Evolutionary conservation across 2,329 filamentous ascomycete species (phyloP), one percentile per base, ranked within the genome.

Genomic region (Monosporascus sp.): DNA sequence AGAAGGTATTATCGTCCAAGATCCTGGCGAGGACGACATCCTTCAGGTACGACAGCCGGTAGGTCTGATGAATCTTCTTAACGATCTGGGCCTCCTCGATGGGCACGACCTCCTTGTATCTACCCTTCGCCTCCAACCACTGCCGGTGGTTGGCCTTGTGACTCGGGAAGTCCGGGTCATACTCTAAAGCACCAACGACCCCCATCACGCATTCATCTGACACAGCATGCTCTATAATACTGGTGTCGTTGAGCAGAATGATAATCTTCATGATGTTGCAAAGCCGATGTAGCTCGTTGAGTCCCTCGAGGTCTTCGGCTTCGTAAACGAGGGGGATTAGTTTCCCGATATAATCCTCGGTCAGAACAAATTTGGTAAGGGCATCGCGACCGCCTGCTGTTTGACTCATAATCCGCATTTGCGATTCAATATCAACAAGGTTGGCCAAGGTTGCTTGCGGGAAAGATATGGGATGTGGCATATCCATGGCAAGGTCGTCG

Each of bases 201-300:
- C 93, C 94, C 60, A 96, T 75, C 45, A 97, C 85, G 60, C 92
- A 87, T 53, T 91, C 84, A 71, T 97, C 93, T 15, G 89, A 90
- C 25, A 99, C 92, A 15, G 93, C 88, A 61, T 90, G 87, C 71
- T 99, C 94, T 64, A 99, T 96, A 58, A 99, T 96, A 54, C 85
- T 82, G 31, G 88, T 96, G 68, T 99, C 94, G 73, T 97, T 99
- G 58, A 97, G 82, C 50, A 97, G 77, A 51, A 99, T 95, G 52
- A 97, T 81, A 54, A 88, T 88, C 77, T 99, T 99, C 89, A 97
- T 94, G 68, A 99, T 97, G 69, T 91, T 96, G 81, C 94, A 99
- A 46, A 99, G 77, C 47, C 89, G 84, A 70, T 97, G 94, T 55
- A 99, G 75, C 66, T 97, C 93, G 22, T 82, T 74, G 8, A 96